Conservation (phyloP, 768 basidiomycete genomes). For the Lactarius quietus region DNA sequence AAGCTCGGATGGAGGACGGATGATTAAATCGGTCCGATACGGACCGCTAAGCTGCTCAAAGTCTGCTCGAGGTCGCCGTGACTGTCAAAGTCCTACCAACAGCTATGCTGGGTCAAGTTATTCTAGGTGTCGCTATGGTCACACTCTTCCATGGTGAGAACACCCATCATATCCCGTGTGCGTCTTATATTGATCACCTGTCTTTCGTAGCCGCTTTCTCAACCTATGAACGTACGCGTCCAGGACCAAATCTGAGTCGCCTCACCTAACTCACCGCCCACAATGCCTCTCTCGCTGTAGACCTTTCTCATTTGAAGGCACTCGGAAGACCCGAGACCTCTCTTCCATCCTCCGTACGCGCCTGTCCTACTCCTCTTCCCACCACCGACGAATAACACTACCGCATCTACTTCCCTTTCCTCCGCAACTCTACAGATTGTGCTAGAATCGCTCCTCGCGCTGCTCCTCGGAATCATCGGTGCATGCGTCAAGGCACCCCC, state of each 20-base stretch:
- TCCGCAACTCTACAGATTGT: constrained; percentile 47
- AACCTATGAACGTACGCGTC: constrained; percentile 67
- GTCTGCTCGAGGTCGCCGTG: too few species aligned
- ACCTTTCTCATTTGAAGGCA: constrained; percentile 73
- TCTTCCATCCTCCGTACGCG: constrained; percentile 57
- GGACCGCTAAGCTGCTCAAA: too few species aligned
- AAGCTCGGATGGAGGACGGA: too few species aligned
- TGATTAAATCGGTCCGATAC: too few species aligned
- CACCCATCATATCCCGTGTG: not conserved
- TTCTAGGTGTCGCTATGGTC: constrained; percentile 18
- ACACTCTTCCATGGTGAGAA: constrained; percentile 23
- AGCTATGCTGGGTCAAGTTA: constrained; percentile 15
- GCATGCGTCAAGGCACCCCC: constrained; percentile 65
- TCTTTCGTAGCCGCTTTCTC: constrained; percentile 63
- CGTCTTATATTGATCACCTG: not conserved
- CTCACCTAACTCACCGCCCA: not conserved
- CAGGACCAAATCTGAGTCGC: not conserved
- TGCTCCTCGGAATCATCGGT: constrained; percentile 68
- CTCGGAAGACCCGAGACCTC: constrained; percentile 65
- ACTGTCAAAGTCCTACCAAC: not conserved
- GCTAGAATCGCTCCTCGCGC: constrained; percentile 58
- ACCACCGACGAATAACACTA: not conserved
- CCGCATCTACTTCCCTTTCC: not conserved
- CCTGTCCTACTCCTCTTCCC: constrained; percentile 22
- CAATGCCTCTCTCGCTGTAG: constrained; percentile 36